These are phyloP conservation scores for Aureobasidium sp. DNA, from an alignment of 2,329 filamentous ascomycete species.

Conservation along the genomic window DNA sequence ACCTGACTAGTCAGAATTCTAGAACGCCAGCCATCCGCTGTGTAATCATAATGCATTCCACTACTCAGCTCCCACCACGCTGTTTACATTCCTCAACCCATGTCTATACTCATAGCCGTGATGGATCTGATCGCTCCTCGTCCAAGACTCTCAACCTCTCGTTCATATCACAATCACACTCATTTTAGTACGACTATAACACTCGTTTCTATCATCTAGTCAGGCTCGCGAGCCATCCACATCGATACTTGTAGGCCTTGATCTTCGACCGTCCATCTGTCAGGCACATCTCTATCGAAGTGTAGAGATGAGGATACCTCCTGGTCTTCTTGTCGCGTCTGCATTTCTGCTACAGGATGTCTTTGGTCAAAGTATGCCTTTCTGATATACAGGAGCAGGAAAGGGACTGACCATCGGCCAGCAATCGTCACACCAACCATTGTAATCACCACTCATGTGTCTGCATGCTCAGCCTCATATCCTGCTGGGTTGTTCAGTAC, in stretches of 20 bases:
- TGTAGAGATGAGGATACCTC: not conserved
- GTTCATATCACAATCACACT: not conserved
- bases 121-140: not conserved
- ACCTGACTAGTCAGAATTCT: not conserved
- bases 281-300: too few species aligned
- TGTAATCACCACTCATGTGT: slow-evolving; percentile 14
- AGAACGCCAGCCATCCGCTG: not conserved
- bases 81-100: slow-evolving; percentile 19
- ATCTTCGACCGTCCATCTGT: too few species aligned
- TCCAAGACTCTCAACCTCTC: too few species aligned
- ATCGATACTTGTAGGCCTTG: too few species aligned
- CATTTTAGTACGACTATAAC: not conserved
- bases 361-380: not conserved
- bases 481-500: not conserved
- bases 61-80: not conserved
- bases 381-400: not conserved
- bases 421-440: slow-evolving; percentile 12
- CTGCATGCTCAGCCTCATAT: not conserved
- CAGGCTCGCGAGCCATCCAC: too few species aligned
- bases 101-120: not conserved
- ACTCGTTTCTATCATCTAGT: not conserved
- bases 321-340: not conserved
- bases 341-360: slow-evolving; percentile 4
- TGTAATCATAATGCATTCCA: slow-evolving; percentile 14
- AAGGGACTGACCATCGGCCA: not conserved